These are phyloP conservation scores for Silene latifolia DNA, from an alignment of 148 eudicot species.

Conservation along the genomic window DNA sequence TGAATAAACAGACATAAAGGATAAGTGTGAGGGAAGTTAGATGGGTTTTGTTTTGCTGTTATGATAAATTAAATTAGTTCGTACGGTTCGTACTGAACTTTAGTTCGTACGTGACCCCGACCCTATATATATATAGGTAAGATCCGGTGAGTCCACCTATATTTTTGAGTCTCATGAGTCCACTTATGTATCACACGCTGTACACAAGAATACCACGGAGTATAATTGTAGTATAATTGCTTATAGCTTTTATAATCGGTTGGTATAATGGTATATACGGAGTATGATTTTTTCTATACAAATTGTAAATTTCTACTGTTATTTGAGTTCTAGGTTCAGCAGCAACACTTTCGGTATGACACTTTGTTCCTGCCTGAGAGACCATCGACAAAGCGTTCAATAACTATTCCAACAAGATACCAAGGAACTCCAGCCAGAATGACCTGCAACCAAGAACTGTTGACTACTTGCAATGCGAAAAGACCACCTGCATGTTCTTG, in stretches of 20 bases:
- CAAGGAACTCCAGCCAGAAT: slow-evolving; percentile 67
- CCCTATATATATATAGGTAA: too few species aligned
- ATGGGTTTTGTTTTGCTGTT: too few species aligned
- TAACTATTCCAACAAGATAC: slow-evolving; percentile 54
- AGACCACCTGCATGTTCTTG: slow-evolving; percentile 66
- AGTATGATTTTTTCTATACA: slow-evolving; percentile 21
- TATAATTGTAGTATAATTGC: slow-evolving; percentile 3
- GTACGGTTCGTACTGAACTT: too few species aligned
- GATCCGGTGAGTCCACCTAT: too few species aligned
- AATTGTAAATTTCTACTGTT: slow-evolving; percentile 4
- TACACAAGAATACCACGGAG: too few species aligned
- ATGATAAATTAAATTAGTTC: too few species aligned
- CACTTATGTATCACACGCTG: too few species aligned
- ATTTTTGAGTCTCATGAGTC: too few species aligned
- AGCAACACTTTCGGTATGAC: not conserved
- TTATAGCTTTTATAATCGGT: not conserved
- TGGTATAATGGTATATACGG: not conserved
- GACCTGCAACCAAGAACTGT: slow-evolving; percentile 62
- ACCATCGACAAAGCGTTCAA: slow-evolving; percentile 31
- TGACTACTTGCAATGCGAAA: slow-evolving; percentile 45
- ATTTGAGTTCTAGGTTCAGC: not conserved
- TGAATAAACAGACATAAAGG: too few species aligned
- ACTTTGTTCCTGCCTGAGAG: slow-evolving; percentile 23
- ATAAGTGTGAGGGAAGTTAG: too few species aligned
- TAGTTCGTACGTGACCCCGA: too few species aligned